Percentiles rank a stretch among this genome's conserved stretches.
phyloP scores from a whole-genome alignment of 106 monocot genomes.

The Alisma plantagoaquatica region DNA sequence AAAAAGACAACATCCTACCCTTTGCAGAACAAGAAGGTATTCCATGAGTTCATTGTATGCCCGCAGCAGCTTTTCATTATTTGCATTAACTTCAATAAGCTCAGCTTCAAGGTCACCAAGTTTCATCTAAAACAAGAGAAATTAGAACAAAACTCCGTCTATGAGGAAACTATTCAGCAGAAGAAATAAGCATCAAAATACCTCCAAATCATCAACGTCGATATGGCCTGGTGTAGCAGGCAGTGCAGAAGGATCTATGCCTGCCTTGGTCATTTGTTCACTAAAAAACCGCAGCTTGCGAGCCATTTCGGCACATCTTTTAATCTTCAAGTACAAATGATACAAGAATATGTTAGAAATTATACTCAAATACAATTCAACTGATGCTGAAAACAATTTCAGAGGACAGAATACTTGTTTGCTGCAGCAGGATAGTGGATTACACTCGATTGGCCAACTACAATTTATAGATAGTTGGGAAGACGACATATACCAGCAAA shows the following conservation, averaged over 20 bases:
- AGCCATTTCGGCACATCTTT: constrained; percentile 97
- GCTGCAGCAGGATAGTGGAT: too few relatives aligned
- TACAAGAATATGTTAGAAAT: too few relatives aligned
- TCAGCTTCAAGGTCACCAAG: constrained; percentile 91
- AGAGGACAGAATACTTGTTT: too few relatives aligned
- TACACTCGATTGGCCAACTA: too few relatives aligned
- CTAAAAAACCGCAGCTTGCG: constrained; percentile 79
- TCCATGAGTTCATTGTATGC: constrained; percentile 90
- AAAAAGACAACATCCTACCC: constrained; percentile 28
- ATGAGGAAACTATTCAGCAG: too few relatives aligned
- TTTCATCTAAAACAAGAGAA: constrained; percentile 41
- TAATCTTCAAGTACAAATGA: constrained; percentile 80
- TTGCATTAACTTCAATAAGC: constrained; percentile 79
- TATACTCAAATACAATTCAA: too few relatives aligned
- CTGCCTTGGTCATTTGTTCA: constrained; percentile 88
- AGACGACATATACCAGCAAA: too few relatives aligned
- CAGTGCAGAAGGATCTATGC: constrained; percentile 42
- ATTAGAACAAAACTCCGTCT: not conserved
- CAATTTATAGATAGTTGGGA: too few relatives aligned
- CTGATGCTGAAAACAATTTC: too few relatives aligned
- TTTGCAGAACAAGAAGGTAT: constrained; percentile 74
- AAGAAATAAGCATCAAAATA: constrained; percentile 19
- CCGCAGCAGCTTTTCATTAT: constrained; percentile 75
- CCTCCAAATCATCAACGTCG: constrained; percentile 91
- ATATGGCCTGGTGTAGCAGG: constrained; percentile 26